phyloP scores from a whole-genome alignment of 2,329 filamentous ascomycete genomes.

The Aspergillus fumigatiaffinis region DNA sequence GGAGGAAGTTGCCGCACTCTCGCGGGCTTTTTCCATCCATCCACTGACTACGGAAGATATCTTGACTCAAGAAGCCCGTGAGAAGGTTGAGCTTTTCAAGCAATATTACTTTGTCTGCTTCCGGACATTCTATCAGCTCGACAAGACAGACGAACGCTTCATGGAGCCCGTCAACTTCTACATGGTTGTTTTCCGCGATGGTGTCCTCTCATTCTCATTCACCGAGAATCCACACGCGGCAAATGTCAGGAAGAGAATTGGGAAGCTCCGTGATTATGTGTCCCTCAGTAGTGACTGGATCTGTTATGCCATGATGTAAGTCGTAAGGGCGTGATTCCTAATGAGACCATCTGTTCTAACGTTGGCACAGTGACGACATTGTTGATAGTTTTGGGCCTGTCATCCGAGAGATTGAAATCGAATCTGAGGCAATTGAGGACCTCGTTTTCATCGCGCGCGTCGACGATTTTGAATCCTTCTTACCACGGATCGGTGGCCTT shows the following conservation, averaged over 20 bases:
- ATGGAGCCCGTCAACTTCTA: conserved; percentile 96
- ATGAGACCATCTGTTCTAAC: conserved; percentile 16
- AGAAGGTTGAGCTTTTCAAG: conserved; percentile 97
- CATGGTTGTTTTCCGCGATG: conserved; percentile 93
- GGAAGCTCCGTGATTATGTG: conserved; percentile 89
- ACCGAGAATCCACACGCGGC: conserved; percentile 79
- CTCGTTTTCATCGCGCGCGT: conserved; percentile 88
- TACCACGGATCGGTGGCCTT: conserved; percentile 82
- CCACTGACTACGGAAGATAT: conserved; percentile 96
- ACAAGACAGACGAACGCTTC: conserved; percentile 74
- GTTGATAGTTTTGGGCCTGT: conserved; percentile 92
- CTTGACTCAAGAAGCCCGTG: conserved; percentile 86
- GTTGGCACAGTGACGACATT: conserved; percentile 71
- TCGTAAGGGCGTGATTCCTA: conserved; percentile 20
- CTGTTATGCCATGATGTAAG: conserved; percentile 94
- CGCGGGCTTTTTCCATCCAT: conserved; percentile 92
- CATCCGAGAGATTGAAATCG: conserved; percentile 79
- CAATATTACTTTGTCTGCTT: conserved; percentile 99
- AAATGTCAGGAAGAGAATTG: conserved; percentile 87
- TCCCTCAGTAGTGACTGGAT: conserved; percentile 96
- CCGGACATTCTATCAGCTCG: conserved; percentile 82
- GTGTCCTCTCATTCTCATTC: conserved; percentile 92
- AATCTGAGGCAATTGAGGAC: conserved; percentile 92
- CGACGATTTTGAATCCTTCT: conserved; percentile 82
- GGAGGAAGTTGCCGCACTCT: conserved; percentile 82